These are phyloP conservation scores for Aspergillus bertholletiae DNA, from an alignment of 495 filamentous ascomycete species.

Conservation along the genomic window DNA sequence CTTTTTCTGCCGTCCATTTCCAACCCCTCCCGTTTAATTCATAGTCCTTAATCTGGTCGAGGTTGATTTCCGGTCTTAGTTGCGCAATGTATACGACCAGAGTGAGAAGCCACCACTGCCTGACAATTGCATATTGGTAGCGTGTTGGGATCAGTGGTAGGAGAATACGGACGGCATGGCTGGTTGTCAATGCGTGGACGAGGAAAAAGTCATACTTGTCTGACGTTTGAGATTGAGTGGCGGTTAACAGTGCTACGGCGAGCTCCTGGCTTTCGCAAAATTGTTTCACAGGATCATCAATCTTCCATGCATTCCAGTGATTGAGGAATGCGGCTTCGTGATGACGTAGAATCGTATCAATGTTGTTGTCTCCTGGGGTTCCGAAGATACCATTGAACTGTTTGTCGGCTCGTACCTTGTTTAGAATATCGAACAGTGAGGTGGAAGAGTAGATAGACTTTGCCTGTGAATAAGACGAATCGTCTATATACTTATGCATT, in stretches of 20 bases:
- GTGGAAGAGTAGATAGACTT: slow-evolving; percentile 46
- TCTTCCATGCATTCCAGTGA: slow-evolving; percentile 84
- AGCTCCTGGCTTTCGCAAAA: slow-evolving; percentile 77
- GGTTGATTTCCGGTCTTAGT: slow-evolving; percentile 64
- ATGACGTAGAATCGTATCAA: slow-evolving; percentile 61
- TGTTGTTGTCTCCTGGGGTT: slow-evolving; percentile 57
- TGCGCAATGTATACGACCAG: slow-evolving; percentile 74
- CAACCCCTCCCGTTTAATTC: slow-evolving; percentile 65
- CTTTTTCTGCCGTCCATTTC: slow-evolving; percentile 68
- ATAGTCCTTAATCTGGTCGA: slow-evolving; percentile 57
- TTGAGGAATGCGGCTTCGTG: slow-evolving; percentile 69
- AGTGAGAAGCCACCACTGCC: slow-evolving; percentile 86
- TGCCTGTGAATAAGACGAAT: slow-evolving; percentile 58
- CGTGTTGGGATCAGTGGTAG: slow-evolving; percentile 72
- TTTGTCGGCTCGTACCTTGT: slow-evolving; percentile 50
- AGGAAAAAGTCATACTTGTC: slow-evolving; percentile 78
- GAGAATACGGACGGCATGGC: slow-evolving; percentile 81
- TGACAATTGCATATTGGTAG: slow-evolving; percentile 68
- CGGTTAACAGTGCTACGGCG: slow-evolving; percentile 68
- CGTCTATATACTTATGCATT: slow-evolving; percentile 75
- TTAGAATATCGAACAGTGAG: slow-evolving; percentile 63
- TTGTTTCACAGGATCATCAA: slow-evolving; percentile 59
- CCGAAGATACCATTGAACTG: slow-evolving; percentile 55
- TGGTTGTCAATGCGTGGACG: slow-evolving; percentile 75
- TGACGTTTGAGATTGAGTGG: slow-evolving; percentile 40